Evolutionary conservation across 352 stramenopile genomes (phyloP).

Genomic region (Phytophthora pisi): DNA sequence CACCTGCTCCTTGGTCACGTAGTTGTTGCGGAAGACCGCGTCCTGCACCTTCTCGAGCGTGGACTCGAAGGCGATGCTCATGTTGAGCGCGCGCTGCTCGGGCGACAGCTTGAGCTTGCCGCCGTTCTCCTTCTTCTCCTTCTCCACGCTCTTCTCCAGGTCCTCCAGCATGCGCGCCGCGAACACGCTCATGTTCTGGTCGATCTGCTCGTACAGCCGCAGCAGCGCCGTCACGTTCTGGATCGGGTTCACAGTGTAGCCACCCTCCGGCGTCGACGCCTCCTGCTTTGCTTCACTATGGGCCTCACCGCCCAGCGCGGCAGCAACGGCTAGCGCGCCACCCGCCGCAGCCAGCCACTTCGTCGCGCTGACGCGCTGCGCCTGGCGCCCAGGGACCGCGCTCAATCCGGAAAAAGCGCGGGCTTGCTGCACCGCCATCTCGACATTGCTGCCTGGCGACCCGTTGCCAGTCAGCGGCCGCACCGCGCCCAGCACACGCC

Average conservation of each 20-base stretch:
- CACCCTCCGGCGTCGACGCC: slow-evolving; percentile 18
- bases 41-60: slow-evolving; percentile 84
- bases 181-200: slow-evolving; percentile 85
- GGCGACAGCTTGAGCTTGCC: slow-evolving; percentile 56
- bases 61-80: slow-evolving; percentile 84
- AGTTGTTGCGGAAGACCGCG: slow-evolving; percentile 85
- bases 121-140: slow-evolving; percentile 50
- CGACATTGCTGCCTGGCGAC: neutral
- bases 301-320: slow-evolving; percentile 2
- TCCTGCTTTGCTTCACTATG: slow-evolving; percentile 33
- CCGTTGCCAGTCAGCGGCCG: neutral
- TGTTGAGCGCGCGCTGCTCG: slow-evolving; percentile 77
- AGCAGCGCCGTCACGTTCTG: slow-evolving; percentile 74
- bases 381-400: slow-evolving; percentile 2
- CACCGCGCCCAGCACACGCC: slow-evolving; percentile 18
- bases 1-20: slow-evolving; percentile 82
- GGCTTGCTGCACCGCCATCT: neutral
- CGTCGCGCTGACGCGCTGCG: slow-evolving; percentile 1
- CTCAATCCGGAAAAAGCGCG: slow-evolving; percentile 16
- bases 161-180: slow-evolving; percentile 72
- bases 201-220: slow-evolving; percentile 82
- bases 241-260: slow-evolving; percentile 68
- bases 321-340: neutral
- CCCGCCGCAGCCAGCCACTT: slow-evolving; percentile 9
- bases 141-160: slow-evolving; percentile 59